Evolutionary conservation across 192 early-diverging fungal species (phyloP).

Genomic region (Mortierella claussenii): DNA sequence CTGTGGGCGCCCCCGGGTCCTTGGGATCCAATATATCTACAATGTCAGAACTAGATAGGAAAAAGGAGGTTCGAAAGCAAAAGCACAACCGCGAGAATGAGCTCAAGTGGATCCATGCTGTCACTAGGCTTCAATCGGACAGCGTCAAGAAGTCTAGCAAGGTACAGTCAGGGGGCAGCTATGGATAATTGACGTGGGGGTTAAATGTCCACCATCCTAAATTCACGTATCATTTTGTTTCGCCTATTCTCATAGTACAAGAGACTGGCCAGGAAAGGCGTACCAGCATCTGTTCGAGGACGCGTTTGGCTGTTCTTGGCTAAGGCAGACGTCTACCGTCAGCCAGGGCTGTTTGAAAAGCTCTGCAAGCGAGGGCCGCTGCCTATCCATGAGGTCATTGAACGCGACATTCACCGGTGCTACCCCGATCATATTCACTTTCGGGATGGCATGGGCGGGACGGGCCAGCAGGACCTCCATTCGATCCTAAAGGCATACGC

Average conservation of each 20-base stretch:
- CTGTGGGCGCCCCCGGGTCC: constrained; percentile 1
- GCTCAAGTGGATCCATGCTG: constrained; percentile 51
- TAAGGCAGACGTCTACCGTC: constrained; percentile 58
- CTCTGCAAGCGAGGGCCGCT: constrained; percentile 48
- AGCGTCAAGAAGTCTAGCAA: constrained; percentile 52
- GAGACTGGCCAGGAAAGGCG: constrained; percentile 72
- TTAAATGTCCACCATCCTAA: too few species aligned
- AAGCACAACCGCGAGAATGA: constrained; percentile 39
- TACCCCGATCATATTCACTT: constrained; percentile 92
- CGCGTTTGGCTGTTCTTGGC: constrained; percentile 77
- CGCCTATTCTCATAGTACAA: constrained; percentile 65
- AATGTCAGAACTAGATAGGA: constrained; percentile 15
- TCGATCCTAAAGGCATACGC: constrained; percentile 87
- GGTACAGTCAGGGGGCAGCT: too few species aligned
- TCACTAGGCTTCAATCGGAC: constrained; percentile 38
- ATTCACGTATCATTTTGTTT: too few species aligned
- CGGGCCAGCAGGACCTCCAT: constrained; percentile 83
- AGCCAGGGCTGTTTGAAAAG: constrained; percentile 58
- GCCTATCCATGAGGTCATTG: constrained; percentile 90
- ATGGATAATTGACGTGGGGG: too few species aligned
- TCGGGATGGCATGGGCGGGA: constrained; percentile 69
- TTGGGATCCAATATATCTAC: constrained; percentile 20
- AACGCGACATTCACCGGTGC: constrained; percentile 87
- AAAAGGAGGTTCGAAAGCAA: constrained; percentile 20
- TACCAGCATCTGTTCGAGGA: constrained; percentile 76